A percentile compares a stretch with the other conserved stretches of the same genome.
phyloP scores from a whole-genome alignment of 2,329 filamentous ascomycete genomes.

The Paecilomyces niveus region DNA sequence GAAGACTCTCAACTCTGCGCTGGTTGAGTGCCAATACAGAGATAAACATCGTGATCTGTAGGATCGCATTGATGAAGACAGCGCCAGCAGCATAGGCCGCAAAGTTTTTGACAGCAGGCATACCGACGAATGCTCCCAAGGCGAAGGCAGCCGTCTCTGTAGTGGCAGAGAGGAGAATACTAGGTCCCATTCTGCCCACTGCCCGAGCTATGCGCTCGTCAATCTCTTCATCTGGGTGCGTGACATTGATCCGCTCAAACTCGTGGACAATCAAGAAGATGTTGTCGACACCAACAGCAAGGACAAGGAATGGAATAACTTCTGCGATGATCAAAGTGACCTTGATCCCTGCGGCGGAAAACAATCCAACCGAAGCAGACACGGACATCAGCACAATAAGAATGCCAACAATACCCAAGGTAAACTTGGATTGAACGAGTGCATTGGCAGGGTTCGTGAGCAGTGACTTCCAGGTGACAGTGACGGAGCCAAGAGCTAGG shows the following conservation, averaged over 20 bases:
- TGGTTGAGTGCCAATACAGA: conserved; percentile 90
- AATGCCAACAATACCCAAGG: conserved; percentile 89
- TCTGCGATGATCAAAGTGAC: conserved; percentile 97
- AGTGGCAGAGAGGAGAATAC: conserved; percentile 87
- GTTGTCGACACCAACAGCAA: conserved; percentile 96
- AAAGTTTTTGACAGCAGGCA: conserved; percentile 97
- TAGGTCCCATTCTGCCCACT: conserved; percentile 93
- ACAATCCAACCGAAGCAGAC: conserved; percentile 86
- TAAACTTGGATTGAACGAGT: conserved; percentile 93
- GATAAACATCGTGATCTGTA: conserved; percentile 96
- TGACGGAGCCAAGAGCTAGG: conserved; percentile 81
- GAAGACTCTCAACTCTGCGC: conserved; percentile 75
- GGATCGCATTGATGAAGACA: conserved; percentile 91
- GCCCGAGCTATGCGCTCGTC: conserved; percentile 80
- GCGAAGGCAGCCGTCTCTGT: conserved; percentile 93
- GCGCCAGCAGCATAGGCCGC: conserved; percentile 93
- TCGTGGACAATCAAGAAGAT: conserved; percentile 99
- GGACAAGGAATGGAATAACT: conserved; percentile 93
- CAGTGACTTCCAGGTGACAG: conserved; percentile 67
- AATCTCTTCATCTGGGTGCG: conserved; percentile 80
- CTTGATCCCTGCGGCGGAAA: conserved; percentile 85
- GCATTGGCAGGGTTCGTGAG: conserved; percentile 75
- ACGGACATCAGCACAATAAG: conserved; percentile 97
- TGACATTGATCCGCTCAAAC: conserved; percentile 89
- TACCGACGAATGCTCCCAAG: conserved; percentile 86